A percentile compares a stretch with the other conserved stretches of the same genome.
Evolutionary conservation across 768 basidiomycete genomes (phyloP).

Genomic region (Pisolithus orientalis): DNA sequence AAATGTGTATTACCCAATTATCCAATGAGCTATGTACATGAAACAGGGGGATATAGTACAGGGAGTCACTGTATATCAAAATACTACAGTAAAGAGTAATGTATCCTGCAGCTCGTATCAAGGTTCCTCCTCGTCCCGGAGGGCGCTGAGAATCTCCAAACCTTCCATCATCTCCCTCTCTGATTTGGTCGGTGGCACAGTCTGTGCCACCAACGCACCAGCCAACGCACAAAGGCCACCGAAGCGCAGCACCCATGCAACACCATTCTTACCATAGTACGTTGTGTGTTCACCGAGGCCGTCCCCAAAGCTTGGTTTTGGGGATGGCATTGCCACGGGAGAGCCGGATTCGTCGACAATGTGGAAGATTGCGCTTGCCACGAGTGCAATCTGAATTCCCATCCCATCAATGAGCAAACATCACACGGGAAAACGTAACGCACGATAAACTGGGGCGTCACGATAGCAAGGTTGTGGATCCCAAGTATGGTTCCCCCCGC

Average conservation of each 20-base stretch:
- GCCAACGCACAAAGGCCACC: slow-evolving; percentile 81
- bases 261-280: slow-evolving; percentile 81
- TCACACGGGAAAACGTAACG: slow-evolving; percentile 24
- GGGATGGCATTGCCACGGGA: neutral
- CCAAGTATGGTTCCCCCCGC: slow-evolving; percentile 91
- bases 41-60: neutral
- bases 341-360: slow-evolving; percentile 52
- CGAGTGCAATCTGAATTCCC: slow-evolving; percentile 64
- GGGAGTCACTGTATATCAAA: no score
- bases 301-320: neutral
- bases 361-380: slow-evolving; percentile 83
- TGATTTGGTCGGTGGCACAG: slow-evolving; percentile 83
- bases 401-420: neutral
- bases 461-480: slow-evolving; percentile 93
- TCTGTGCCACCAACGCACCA: slow-evolving; percentile 73
- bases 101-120: slow-evolving; percentile 18
- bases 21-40: neutral
- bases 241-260: slow-evolving; percentile 91
- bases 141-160: slow-evolving; percentile 70
- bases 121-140: slow-evolving; percentile 54
- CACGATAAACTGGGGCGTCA: slow-evolving; percentile 91
- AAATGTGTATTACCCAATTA: neutral
- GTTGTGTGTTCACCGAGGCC: slow-evolving; percentile 41
- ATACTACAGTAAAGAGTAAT: no score
- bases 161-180: slow-evolving; percentile 86